Evolutionary conservation across 352 stramenopile genomes (phyloP).

Genomic region (Pythium dissimile): DNA sequence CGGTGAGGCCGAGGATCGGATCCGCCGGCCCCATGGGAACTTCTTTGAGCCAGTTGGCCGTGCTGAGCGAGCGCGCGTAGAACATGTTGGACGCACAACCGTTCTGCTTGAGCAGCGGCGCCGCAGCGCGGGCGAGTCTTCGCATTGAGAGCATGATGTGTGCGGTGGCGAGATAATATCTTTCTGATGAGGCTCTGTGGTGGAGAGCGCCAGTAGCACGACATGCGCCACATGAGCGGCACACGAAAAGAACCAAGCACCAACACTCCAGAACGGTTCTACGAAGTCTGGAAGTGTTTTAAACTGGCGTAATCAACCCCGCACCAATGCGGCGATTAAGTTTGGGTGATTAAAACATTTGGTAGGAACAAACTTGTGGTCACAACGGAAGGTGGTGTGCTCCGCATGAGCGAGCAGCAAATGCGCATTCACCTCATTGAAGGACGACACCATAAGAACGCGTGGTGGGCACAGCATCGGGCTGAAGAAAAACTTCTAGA

Average conservation of each 20-base stretch:
- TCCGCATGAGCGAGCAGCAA: too few species aligned
- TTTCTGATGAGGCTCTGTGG: background rate
- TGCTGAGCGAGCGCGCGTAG: conserved; percentile 42
- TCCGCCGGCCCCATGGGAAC: conserved; percentile 95
- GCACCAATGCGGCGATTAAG: too few species aligned
- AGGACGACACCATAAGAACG: background rate
- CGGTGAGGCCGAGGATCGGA: conserved; percentile 96
- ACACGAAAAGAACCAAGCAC: conserved; percentile 9
- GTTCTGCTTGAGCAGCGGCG: conserved; percentile 14
- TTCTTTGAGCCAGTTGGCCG: conserved; percentile 56
- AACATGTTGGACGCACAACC: conserved; percentile 15
- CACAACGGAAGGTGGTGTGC: too few species aligned
- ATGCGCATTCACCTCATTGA: background rate
- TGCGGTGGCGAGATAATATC: background rate
- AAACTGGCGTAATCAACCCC: conserved; percentile 3
- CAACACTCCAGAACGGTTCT: background rate
- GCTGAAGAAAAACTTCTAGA: too few species aligned
- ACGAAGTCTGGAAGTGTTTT: conserved; percentile 4
- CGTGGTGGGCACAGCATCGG: background rate
- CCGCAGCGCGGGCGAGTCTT: conserved; percentile 14
- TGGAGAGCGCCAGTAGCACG: background rate
- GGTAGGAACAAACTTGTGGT: too few species aligned
- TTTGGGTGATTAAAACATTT: background rate
- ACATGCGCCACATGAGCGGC: background rate
- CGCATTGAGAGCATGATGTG: conserved; percentile 13